phyloP scores from a whole-genome alignment of 768 basidiomycete species.

The Serendipita indica region DNA sequence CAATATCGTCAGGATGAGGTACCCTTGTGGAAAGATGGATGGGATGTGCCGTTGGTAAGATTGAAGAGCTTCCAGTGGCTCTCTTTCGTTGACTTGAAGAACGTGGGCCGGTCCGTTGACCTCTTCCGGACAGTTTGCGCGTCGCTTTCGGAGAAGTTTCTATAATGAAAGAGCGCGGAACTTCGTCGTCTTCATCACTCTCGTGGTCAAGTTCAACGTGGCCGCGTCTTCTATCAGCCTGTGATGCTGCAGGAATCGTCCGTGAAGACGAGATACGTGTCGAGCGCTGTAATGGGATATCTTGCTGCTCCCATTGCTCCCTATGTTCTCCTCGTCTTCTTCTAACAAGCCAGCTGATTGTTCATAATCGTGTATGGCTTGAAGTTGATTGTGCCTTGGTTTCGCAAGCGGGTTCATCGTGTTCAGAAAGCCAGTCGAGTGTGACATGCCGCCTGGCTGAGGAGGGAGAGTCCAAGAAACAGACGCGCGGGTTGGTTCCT shows the following conservation, averaged over 20 bases:
- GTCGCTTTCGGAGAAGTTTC: conserved; percentile 38
- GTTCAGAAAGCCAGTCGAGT: background rate
- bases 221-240: background rate
- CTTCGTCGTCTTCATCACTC: conserved; percentile 67
- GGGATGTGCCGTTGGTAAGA: conserved; percentile 28
- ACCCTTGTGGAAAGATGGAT: conserved; percentile 33
- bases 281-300: background rate
- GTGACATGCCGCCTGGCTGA: conserved; percentile 2
- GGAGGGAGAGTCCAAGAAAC: background rate
- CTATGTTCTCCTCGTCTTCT: conserved; percentile 10
- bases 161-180: conserved; percentile 74
- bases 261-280: background rate
- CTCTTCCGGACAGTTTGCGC: background rate
- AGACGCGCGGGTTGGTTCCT: too few relatives aligned
- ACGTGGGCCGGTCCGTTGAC: background rate
- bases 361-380: background rate
- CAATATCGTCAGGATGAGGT: conserved; percentile 51
- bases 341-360: background rate
- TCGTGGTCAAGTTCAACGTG: conserved; percentile 14
- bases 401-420: background rate
- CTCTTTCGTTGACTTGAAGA: conserved; percentile 22
- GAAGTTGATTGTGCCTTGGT: background rate
- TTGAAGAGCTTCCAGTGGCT: conserved; percentile 19
- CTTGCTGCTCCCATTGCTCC: conserved; percentile 6
- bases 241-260: conserved; percentile 9